Evolutionary conservation across 176 grass and related monocot genomes (phyloP), one percentile per base, ranked within the genome.

Genomic region (Rhipidocladum racemiflorum): DNA sequence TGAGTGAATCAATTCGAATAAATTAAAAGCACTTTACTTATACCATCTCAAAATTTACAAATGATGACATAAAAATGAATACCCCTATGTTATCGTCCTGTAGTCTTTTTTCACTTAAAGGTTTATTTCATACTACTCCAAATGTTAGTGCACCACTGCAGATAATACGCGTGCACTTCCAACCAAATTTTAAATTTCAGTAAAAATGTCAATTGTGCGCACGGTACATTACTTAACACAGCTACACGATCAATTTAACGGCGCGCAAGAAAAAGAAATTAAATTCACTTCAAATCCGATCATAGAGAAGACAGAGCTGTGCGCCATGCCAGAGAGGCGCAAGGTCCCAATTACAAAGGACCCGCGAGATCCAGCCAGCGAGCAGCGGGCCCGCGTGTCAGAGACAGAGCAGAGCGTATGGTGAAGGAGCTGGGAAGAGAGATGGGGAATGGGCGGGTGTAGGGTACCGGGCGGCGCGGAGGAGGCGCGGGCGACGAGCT

Each of bases 401-500:
- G 17, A 49, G n/a, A 48, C 8, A 38, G 2, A 17, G 8, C 75
- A 38, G 2, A 25, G 8, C 75, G 36, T 44, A 61, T 16, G 53
- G 23, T 27, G 60, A 29, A n/a, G 45, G 39, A 49, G 16, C 36
- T 59, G 11, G 27, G 61, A 21, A 24, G 35, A 40, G 30, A 44
- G 12, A 59, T 17, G 24, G 13, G 63, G 39, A 46, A 78, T 83
- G 81, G 17, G 17, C 21, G 30, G 25, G 23, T 28, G 82, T 45
- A 49, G 40, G 9, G 25, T 68, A 90, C 90, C 89, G 36, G 92
- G 81, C 55, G 91, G 84, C 27, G 70, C 72, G 53, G 64, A 87
- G 72, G 83, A 83, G 51, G 90, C 83, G 61, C 90, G 86, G 27
- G 79, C 59, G 30, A 97, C 68, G 44, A 92, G 88, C 69, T 97